A percentile compares a stretch with the other conserved stretches of the same genome.
Evolutionary conservation across 2,329 filamentous ascomycete species (phyloP).

Genomic region (Diaporthe sp.): DNA sequence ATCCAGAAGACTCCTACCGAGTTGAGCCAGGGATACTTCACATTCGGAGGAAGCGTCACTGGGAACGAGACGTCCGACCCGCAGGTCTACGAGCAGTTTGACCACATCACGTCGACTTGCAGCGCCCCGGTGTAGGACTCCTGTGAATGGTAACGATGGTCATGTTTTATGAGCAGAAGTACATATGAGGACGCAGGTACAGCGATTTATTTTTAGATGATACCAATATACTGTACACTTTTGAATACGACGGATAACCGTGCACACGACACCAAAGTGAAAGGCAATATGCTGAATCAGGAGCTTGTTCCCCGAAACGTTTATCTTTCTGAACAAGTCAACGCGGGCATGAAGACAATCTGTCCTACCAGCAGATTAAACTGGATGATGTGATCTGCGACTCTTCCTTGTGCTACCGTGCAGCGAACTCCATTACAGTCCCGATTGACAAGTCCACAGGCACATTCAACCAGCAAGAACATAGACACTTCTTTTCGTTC

Average conservation of each 20-base stretch:
- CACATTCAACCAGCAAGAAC: too few relatives aligned
- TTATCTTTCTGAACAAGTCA: too few relatives aligned
- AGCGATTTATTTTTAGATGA: slow-evolving; percentile 24
- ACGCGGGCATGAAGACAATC: too few relatives aligned
- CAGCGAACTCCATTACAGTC: too few relatives aligned
- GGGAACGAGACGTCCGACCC: slow-evolving; percentile 51
- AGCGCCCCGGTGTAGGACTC: background rate
- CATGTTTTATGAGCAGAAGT: background rate
- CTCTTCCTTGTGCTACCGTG: rapidly evolving
- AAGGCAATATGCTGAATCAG: background rate
- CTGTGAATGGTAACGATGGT: background rate
- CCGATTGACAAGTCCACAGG: too few relatives aligned
- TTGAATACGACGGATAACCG: background rate
- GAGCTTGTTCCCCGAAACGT: rapidly evolving
- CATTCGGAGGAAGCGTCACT: slow-evolving; percentile 61
- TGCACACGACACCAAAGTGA: background rate
- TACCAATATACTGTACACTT: background rate
- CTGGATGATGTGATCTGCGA: too few relatives aligned
- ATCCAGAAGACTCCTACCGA: slow-evolving; percentile 54
- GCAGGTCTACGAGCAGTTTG: slow-evolving; percentile 32
- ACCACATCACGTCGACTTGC: slow-evolving; percentile 2
- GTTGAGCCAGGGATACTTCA: slow-evolving; percentile 57
- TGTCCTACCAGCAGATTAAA: too few relatives aligned
- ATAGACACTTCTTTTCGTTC: too few relatives aligned
- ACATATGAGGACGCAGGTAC: background rate